Percentiles rank a stretch among this genome's conserved stretches.
Evolutionary conservation across 176 grass and related monocot genomes (phyloP).

Genomic region (Raddia distichophylla): DNA sequence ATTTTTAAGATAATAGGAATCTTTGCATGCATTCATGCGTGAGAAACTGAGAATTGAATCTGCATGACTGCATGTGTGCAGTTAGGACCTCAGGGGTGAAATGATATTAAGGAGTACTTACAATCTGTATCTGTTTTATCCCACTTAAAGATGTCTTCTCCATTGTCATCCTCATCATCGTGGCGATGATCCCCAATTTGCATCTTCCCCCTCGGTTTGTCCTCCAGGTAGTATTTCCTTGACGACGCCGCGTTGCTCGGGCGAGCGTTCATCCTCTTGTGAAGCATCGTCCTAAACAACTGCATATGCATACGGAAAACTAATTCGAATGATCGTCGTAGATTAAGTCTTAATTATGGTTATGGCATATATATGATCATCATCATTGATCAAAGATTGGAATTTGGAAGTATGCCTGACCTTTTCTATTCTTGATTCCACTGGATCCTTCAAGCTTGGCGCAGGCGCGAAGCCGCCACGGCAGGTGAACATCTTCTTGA

Average conservation of each 20-base stretch:
- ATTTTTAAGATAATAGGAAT: neutral
- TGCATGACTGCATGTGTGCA: neutral
- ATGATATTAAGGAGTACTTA: constrained; percentile 39
- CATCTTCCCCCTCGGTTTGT: constrained; percentile 49
- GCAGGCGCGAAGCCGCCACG: constrained; percentile 60
- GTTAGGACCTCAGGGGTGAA: neutral
- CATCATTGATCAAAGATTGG: neutral
- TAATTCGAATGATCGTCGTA: neutral
- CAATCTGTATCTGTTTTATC: constrained; percentile 96
- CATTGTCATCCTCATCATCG: constrained; percentile 41
- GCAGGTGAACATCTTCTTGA: constrained; percentile 94
- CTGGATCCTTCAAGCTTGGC: constrained; percentile 68
- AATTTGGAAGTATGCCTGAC: constrained; percentile 2
- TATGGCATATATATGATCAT: neutral
- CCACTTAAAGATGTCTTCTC: constrained; percentile 70
- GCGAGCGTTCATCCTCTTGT: constrained; percentile 67
- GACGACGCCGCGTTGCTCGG: constrained; percentile 56
- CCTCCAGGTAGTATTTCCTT: constrained; percentile 72
- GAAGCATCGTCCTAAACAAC: constrained; percentile 76
- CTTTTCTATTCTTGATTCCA: constrained; percentile 90
- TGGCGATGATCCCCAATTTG: neutral
- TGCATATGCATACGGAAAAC: constrained; percentile 8
- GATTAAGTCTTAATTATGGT: neutral
- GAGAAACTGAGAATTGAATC: neutral
- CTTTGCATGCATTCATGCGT: neutral